Conservation (phyloP, 2,329 filamentous ascomycete genomes). For the Aspergillus puulaauensis region DNA sequence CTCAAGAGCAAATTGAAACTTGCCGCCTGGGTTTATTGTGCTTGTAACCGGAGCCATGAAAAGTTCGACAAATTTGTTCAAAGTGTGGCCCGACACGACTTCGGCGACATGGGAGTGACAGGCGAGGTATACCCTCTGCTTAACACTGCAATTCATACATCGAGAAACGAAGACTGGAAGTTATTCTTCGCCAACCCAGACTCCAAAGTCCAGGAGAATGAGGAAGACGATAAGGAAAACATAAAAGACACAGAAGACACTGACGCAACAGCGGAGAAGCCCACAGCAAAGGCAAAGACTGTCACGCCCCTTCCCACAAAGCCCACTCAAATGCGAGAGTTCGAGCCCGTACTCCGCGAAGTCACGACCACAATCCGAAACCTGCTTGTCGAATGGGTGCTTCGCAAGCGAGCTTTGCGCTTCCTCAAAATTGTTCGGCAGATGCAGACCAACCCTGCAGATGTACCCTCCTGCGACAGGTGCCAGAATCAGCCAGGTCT, state of each 20-base stretch:
- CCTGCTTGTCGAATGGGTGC: constrained; percentile 23
- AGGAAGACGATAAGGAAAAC: not conserved
- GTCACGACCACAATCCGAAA: constrained; percentile 19
- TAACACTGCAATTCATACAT: constrained; percentile 17
- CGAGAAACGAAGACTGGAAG: constrained; percentile 28
- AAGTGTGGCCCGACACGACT: constrained; percentile 27
- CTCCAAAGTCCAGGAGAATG: not conserved
- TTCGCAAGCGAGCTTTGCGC: constrained; percentile 23
- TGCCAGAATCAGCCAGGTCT: constrained; percentile 31
- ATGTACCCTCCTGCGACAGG: constrained; percentile 27
- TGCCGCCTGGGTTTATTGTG: constrained; percentile 31
- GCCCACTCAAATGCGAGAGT: constrained; percentile 16
- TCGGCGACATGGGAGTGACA: constrained; percentile 30
- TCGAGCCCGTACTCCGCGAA: constrained; percentile 20
- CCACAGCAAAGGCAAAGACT: not conserved
- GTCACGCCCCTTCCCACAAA: constrained; percentile 5
- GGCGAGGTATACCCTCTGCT: constrained; percentile 20
- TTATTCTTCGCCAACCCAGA: constrained; percentile 23
- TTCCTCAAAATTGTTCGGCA: constrained; percentile 22
- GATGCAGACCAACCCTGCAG: constrained; percentile 15
- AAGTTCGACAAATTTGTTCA: constrained; percentile 30
- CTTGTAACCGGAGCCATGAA: constrained; percentile 20
- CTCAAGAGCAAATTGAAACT: constrained; percentile 25
- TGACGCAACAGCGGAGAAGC: not conserved
- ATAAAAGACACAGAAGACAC: not conserved